Percentiles rank a stretch among this genome's conserved stretches.
Evolutionary conservation across 2,329 filamentous ascomycete genomes (phyloP).

Genomic region (Ceratocystis cacaofunesta): DNA sequence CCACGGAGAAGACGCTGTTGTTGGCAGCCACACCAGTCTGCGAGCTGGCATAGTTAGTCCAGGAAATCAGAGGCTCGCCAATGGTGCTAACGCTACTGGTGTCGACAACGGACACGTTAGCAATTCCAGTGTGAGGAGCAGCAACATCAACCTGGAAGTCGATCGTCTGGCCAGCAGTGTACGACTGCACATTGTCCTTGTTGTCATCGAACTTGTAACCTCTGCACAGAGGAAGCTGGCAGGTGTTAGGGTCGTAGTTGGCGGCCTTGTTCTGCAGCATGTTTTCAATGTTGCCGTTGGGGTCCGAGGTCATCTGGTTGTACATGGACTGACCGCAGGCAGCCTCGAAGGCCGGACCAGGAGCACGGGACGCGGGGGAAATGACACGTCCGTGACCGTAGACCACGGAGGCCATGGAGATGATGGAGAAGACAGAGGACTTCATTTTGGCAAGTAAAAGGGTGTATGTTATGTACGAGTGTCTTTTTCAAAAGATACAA

Average conservation of each 20-base stretch:
- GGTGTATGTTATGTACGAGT: background rate
- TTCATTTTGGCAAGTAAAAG: slow-evolving; percentile 12
- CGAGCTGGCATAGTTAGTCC: slow-evolving; percentile 39
- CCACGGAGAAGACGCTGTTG: slow-evolving; percentile 32
- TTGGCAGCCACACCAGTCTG: slow-evolving; percentile 26
- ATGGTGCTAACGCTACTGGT: slow-evolving; percentile 37
- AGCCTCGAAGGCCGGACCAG: slow-evolving; percentile 30
- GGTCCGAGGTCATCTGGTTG: slow-evolving; percentile 24
- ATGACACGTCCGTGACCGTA: slow-evolving; percentile 32
- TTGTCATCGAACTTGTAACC: slow-evolving; percentile 34
- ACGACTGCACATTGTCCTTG: slow-evolving; percentile 29
- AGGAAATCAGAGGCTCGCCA: slow-evolving; percentile 38
- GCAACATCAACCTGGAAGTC: slow-evolving; percentile 28
- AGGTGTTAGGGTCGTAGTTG: slow-evolving; percentile 20
- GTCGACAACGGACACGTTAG: slow-evolving; percentile 44
- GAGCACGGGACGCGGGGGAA: slow-evolving; percentile 28
- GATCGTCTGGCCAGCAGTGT: slow-evolving; percentile 29
- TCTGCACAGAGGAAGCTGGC: slow-evolving; percentile 28
- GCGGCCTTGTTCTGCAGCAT: slow-evolving; percentile 21
- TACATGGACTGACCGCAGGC: slow-evolving; percentile 31
- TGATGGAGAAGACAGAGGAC: slow-evolving; percentile 11
- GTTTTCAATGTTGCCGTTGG: slow-evolving; percentile 28
- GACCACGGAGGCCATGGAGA: slow-evolving; percentile 20
- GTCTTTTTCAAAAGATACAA: background rate
- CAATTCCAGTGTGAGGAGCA: slow-evolving; percentile 32